Evolutionary conservation across 768 basidiomycete species (phyloP).

Genomic region (Lentinula raphanica): DNA sequence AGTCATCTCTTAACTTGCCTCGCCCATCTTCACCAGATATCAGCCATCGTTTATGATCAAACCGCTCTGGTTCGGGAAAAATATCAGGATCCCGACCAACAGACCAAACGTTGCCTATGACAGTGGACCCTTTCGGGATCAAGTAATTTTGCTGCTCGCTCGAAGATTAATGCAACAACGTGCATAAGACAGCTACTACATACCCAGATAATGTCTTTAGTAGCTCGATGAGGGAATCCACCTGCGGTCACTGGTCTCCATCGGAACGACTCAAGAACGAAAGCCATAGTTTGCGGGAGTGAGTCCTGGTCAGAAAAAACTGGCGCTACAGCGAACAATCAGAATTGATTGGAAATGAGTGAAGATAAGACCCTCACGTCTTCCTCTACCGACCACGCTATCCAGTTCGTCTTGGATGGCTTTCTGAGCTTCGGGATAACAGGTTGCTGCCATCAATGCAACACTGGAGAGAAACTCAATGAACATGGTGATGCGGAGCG

Average conservation of each 20-base stretch:
- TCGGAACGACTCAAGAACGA: conserved; percentile 44
- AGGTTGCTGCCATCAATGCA: conserved; percentile 52
- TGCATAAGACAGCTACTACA: conserved; percentile 1
- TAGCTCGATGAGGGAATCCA: conserved; percentile 63
- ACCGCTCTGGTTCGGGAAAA: conserved; percentile 57
- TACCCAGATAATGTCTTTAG: conserved; percentile 61
- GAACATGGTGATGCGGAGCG: no score
- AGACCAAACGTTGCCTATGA: conserved; percentile 57
- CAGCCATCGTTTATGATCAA: conserved; percentile 59
- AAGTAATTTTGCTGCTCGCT: conserved; percentile 35
- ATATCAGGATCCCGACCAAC: conserved; percentile 40
- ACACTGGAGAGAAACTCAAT: conserved; percentile 30
- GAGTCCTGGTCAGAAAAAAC: conserved; percentile 34
- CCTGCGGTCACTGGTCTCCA: conserved; percentile 46
- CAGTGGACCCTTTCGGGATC: conserved; percentile 52
- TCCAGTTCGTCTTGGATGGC: conserved; percentile 54
- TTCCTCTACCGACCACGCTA: conserved; percentile 40
- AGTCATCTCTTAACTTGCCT: conserved; percentile 44
- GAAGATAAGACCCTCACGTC: conserved; percentile 18
- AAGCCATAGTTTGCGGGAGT: conserved; percentile 43
- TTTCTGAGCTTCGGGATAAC: conserved; percentile 46
- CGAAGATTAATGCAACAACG: not conserved
- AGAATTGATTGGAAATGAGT: not conserved
- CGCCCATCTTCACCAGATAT: conserved; percentile 35
- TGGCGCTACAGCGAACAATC: conserved; percentile 14